A percentile compares a stretch with the other conserved stretches of the same genome.
Conservation (phyloP, 73 alveolate genomes). For the Tetrahymena borealis region DNA sequence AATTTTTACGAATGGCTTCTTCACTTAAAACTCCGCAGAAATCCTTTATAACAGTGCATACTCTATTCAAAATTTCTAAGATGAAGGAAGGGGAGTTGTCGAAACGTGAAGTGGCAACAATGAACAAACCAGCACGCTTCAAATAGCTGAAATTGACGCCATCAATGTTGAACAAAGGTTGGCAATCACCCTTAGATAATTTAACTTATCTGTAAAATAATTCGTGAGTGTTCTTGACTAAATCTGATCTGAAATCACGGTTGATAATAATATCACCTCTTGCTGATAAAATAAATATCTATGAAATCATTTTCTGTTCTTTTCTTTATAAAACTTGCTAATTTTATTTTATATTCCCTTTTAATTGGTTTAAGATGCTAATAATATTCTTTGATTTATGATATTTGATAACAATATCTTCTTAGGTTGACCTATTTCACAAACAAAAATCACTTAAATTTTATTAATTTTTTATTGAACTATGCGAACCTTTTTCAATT, state of each 20-base stretch:
- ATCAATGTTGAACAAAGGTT: conserved; percentile 53
- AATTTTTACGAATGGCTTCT: conserved; percentile 45
- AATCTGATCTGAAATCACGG: conserved; percentile 54
- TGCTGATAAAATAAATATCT: conserved; percentile 53
- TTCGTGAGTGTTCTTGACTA: conserved; percentile 53
- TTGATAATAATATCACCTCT: conserved; percentile 64
- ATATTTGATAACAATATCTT: neutral
- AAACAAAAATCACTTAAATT: neutral
- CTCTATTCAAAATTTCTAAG: conserved; percentile 41
- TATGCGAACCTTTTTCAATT: neutral
- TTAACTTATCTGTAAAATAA: conserved; percentile 53
- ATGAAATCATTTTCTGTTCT: conserved; percentile 35
- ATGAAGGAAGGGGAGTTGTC: conserved; percentile 35
- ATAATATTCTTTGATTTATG: neutral
- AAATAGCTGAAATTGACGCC: conserved; percentile 54
- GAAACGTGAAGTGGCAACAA: conserved; percentile 40
- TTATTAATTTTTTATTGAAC: neutral
- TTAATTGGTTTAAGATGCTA: neutral
- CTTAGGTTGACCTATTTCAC: neutral
- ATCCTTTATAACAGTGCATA: conserved; percentile 38
- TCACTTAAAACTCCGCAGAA: conserved; percentile 47
- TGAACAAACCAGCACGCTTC: conserved; percentile 49
- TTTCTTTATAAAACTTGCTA: neutral
- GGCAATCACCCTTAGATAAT: conserved; percentile 46
- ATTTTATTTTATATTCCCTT: neutral